Base-by-base conservation (phyloP, 1,284 basidiomycete species). In the Cystobasidium sp. region DNA sequence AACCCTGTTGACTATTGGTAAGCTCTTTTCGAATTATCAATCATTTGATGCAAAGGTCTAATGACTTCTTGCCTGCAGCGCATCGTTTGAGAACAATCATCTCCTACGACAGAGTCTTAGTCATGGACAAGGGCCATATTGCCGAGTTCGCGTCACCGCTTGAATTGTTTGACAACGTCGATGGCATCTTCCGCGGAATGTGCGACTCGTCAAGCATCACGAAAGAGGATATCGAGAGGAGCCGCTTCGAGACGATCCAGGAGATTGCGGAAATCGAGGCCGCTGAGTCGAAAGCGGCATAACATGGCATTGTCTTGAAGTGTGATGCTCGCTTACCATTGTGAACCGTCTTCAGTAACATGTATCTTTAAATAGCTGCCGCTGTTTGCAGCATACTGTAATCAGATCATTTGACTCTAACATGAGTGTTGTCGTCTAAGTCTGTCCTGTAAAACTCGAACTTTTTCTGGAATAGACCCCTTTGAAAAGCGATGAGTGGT, bases 21-120 rank as follows among this genome's bases (percentile, higher is more conserved):
- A 88, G 88, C 79, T 79, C 86, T 85, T 12, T 63, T 61, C 55
- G 37, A 49, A 9, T 7, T n/a, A 10, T 55, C 31, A 47, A 39
- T 8, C 9, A 6, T 8, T 6, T 12, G 18, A 43, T 52, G 37
- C 10, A 58, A 31, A 16, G 24, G 2, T 4, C 44, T 78, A n/a
- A 78, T 78, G 69, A 14, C 64, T 78, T 75, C 49, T 72, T 69
- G 31, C 31, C 12, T 78, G 56, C 20, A 66, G 74, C 80, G 86
- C 89, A 92, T 80, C 88, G 91, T 44, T 82, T 91, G 75, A 86
- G 87, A n/a, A 91, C 90, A 6, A 90, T 91, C 78, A 88, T 91
- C 75, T 85, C 87, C 39, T 91, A 90, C 80, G 89, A 92, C 80
- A 85, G 89, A 47, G 88, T 92, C 51, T 89, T 90, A 78, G 90